Percentiles rank a stretch among this genome's conserved stretches.
Evolutionary conservation across 352 stramenopile species (phyloP).

Genomic region (Pythium biforme): DNA sequence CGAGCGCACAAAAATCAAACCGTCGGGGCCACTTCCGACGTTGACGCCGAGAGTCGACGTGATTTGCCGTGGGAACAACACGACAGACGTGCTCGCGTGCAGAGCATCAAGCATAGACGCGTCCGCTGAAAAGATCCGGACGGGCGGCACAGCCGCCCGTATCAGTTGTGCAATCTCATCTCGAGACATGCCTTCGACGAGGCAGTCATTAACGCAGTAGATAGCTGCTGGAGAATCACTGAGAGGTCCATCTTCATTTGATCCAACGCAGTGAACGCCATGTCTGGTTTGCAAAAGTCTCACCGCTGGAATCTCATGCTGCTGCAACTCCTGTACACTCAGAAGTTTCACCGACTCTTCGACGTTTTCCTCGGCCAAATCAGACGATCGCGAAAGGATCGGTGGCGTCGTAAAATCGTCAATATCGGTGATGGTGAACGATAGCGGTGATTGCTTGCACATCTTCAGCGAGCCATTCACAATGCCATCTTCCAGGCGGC

Average conservation of each 20-base stretch:
- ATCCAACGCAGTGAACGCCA: slow-evolving; percentile 5
- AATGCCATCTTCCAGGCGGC: slow-evolving; percentile 59
- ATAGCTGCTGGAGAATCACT: slow-evolving; percentile 1
- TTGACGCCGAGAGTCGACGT: slow-evolving; percentile 33
- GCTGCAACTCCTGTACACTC: not conserved
- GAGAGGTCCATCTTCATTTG: not conserved
- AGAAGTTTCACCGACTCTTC: not conserved
- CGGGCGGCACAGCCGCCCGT: slow-evolving; percentile 8
- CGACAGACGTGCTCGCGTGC: slow-evolving; percentile 62
- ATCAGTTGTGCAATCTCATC: slow-evolving; percentile 20
- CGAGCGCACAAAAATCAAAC: slow-evolving; percentile 21
- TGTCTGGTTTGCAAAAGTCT: not conserved
- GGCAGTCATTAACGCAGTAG: slow-evolving; percentile 25
- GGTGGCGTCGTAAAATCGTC: slow-evolving; percentile 55
- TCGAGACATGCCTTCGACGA: slow-evolving; percentile 16
- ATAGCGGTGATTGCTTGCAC: slow-evolving; percentile 56
- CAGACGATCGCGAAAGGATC: slow-evolving; percentile 26
- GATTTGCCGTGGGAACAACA: slow-evolving; percentile 35
- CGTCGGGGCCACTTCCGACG: slow-evolving; percentile 25
- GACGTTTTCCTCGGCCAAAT: slow-evolving; percentile 9
- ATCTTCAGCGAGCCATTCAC: slow-evolving; percentile 50
- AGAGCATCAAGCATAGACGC: slow-evolving; percentile 49
- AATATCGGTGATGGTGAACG: slow-evolving; percentile 32
- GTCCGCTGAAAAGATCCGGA: slow-evolving; percentile 27
- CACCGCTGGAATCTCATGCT: not conserved